Evolutionary conservation across 768 basidiomycete species (phyloP), one percentile per base, ranked within the genome.

Genomic region (Podaxis sp.): DNA sequence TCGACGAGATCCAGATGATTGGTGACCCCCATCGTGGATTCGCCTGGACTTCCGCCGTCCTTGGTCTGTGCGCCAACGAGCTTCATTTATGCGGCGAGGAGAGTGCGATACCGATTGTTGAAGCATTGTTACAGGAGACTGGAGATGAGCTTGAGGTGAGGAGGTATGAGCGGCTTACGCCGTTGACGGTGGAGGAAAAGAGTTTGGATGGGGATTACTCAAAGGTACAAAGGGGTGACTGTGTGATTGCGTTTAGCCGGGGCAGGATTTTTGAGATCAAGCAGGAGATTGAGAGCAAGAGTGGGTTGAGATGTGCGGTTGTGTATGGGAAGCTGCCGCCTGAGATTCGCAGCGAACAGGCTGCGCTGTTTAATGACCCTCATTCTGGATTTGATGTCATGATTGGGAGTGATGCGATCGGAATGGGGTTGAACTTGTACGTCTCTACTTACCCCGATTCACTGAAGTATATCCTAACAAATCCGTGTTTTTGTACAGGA

Each of bases 1-100:
- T 99, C 48, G 97, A 98, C 71, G 96, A 98, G 76, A 98, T 99
- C 51, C 97, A 98, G 76, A 90, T 98, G 90, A 84, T 98, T 16
- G 83, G 83, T 0, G 93, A 98, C 71, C 72, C 78, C 0, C 76
- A 85, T 2, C 86, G 97, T 14, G 96, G 97, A 0, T 77, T 74
- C 25, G 85, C 85, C 0, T 99, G 97, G 96, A 90, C 91, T 7
- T 68, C 71, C 11, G 95, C 94, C 0, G 81, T 99, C 1, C 72
- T 97, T 18, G 91, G 92, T 2, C 52, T 88, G 1, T 73, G 79
- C 57, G 94, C 95, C 1, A 77, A 80, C 27, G 95, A 98, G 69
- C 67, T 99, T 1, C 97, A 99, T 74, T 80, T 99, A 1, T 98
- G 97, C 68, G 97, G 97, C 3, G 97, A 99, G 71, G 94, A 93